phyloP scores from a whole-genome alignment of 345 rosid genomes.

The Euphorbia pulcherrima region DNA sequence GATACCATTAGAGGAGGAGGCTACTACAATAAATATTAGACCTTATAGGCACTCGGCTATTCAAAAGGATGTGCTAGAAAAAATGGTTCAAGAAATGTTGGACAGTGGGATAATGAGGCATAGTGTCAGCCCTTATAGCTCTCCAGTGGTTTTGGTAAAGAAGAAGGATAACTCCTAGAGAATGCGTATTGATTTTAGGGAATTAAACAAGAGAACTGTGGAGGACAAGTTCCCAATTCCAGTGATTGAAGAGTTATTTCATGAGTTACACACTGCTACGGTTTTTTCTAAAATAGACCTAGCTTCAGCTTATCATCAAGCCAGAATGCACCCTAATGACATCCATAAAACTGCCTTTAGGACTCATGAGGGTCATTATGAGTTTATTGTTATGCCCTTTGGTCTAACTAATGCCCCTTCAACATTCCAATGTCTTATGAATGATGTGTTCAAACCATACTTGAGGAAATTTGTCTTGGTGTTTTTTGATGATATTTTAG shows the following conservation, averaged over 20 bases:
- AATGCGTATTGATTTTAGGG: slow-evolving; percentile 2
- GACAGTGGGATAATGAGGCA: not conserved
- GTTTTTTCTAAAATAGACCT: no score
- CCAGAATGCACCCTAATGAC: no score
- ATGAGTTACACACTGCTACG: no score
- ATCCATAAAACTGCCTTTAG: no score
- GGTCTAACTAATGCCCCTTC: not conserved
- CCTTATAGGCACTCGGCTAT: not conserved
- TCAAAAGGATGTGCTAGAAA: not conserved
- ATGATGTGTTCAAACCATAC: not conserved
- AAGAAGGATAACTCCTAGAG: slow-evolving; percentile 4
- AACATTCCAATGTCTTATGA: not conserved
- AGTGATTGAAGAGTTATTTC: not conserved
- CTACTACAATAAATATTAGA: not conserved
- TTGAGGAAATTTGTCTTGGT: not conserved
- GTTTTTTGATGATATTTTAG: not conserved
- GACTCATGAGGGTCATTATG: not conserved
- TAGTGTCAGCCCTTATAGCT: not conserved
- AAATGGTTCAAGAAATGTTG: not conserved
- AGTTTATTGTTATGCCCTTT: not conserved
- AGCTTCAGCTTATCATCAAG: no score
- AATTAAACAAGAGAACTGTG: not conserved
- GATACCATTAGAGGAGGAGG: not conserved
- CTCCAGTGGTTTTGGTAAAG: slow-evolving; percentile 1
- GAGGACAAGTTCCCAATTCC: no score